phyloP scores from a whole-genome alignment of 1,139 yeast species.

The Suhomyces yuchorum region DNA sequence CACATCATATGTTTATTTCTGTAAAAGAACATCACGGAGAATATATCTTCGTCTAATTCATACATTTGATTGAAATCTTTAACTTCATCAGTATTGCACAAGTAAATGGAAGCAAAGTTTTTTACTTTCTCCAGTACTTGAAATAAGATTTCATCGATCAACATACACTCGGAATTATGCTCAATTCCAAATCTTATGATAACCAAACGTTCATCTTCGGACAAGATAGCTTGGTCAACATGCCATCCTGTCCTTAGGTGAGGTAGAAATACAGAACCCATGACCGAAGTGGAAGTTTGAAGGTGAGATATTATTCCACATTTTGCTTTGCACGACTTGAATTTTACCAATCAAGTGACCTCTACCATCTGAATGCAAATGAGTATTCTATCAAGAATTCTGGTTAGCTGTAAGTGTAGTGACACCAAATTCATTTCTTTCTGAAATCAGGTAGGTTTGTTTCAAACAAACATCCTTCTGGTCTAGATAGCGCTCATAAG shows the following conservation, averaged over 20 bases:
- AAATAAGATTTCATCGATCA: conserved; percentile 84
- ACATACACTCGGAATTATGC: conserved; percentile 75
- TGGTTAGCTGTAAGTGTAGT: no score
- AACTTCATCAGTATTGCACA: conserved; percentile 87
- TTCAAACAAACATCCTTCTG: no score
- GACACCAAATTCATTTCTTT: no score
- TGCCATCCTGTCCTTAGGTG: conserved; percentile 90
- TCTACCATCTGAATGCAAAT: no score
- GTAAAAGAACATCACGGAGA: conserved; percentile 90
- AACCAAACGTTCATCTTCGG: conserved; percentile 85
- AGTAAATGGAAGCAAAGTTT: conserved; percentile 84
- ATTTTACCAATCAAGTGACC: no score
- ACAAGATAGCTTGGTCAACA: conserved; percentile 90
- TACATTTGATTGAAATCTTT: conserved; percentile 93
- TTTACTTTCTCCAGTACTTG: conserved; percentile 80
- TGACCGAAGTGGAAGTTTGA: conserved; percentile 24
- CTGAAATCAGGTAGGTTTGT: no score
- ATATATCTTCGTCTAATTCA: conserved; percentile 80
- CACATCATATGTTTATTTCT: conserved; percentile 97
- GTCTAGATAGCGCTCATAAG: no score
- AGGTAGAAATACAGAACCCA: conserved; percentile 89
- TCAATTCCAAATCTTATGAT: conserved; percentile 88
- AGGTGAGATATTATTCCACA: neutral
- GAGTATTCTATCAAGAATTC: no score
- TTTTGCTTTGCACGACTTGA: neutral